Evolutionary conservation across 768 basidiomycete genomes (phyloP).

Genomic region (Imleria badia): DNA sequence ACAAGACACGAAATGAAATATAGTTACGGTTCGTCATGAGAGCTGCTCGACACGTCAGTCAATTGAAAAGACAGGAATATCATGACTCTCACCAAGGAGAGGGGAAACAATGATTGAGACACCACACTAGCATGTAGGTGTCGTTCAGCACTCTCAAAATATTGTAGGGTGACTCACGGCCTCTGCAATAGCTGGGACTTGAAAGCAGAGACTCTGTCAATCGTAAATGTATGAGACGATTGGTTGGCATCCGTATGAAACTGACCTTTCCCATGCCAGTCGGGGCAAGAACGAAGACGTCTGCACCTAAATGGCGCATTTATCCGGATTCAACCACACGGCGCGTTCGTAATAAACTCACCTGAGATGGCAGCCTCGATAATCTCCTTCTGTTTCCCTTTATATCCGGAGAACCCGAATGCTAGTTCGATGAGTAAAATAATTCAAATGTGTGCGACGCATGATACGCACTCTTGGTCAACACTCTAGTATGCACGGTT

Average conservation of each 20-base stretch:
- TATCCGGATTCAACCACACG: background rate
- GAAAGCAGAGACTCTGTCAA: slow-evolving; percentile 77
- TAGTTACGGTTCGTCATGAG: slow-evolving; percentile 78
- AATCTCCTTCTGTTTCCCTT: slow-evolving; percentile 77
- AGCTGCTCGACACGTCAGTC: slow-evolving; percentile 41
- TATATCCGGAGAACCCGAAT: slow-evolving; percentile 68
- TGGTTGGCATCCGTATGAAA: background rate
- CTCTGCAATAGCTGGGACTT: slow-evolving; percentile 72
- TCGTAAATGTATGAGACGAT: background rate
- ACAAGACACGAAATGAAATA: background rate
- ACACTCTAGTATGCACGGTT: slow-evolving; percentile 12
- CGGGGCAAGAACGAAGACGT: slow-evolving; percentile 79
- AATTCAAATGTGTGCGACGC: background rate
- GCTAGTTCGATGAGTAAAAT: slow-evolving; percentile 37
- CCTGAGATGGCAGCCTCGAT: slow-evolving; percentile 69
- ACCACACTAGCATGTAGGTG: slow-evolving; percentile 47
- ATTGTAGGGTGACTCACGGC: slow-evolving; percentile 38
- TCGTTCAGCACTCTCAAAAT: background rate
- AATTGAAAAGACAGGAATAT: background rate
- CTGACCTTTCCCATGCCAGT: slow-evolving; percentile 87
- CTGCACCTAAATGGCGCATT: slow-evolving; percentile 45
- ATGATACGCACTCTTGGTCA: slow-evolving; percentile 24
- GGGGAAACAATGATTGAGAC: slow-evolving; percentile 78
- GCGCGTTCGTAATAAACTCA: slow-evolving; percentile 21
- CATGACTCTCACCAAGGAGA: slow-evolving; percentile 53